A percentile compares a stretch with the other conserved stretches of the same genome.
phyloP scores from a whole-genome alignment of 2,329 filamentous ascomycete genomes.

The Colletotrichum siamense region DNA sequence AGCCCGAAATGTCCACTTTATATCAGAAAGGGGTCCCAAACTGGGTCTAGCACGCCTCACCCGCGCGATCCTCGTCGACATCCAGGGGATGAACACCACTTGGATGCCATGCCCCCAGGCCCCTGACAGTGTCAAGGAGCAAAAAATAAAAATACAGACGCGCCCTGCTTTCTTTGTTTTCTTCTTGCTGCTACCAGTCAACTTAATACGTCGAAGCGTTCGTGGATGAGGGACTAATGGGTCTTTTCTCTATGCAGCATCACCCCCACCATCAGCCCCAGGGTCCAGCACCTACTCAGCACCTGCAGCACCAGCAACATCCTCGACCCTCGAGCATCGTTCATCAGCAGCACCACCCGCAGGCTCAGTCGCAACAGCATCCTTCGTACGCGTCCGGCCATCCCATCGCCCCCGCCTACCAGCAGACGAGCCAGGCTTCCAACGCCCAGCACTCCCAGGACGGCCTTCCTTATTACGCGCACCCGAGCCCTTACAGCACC shows the following conservation, averaged over 20 bases:
- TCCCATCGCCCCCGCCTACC: constrained; percentile 71
- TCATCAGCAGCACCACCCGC: constrained; percentile 74
- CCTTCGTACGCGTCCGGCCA: constrained; percentile 73
- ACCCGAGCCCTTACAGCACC: constrained; percentile 83
- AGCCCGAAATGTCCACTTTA: constrained; percentile 22
- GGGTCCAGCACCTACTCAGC: constrained; percentile 70
- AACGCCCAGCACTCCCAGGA: constrained; percentile 71
- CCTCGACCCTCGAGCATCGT: constrained; percentile 75
- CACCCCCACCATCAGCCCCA: constrained; percentile 76
- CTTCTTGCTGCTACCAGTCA: constrained; percentile 28
- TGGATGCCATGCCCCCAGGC: constrained; percentile 40
- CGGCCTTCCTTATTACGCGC: constrained; percentile 73
- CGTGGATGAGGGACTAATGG: constrained; percentile 54
- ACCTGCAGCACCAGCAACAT: constrained; percentile 72
- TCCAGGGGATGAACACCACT: constrained; percentile 44
- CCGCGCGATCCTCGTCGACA: constrained; percentile 51
- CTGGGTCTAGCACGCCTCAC: constrained; percentile 54
- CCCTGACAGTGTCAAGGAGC: constrained; percentile 49
- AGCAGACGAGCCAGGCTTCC: constrained; percentile 66
- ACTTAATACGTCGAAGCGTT: constrained; percentile 36
- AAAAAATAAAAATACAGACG: constrained; percentile 57
- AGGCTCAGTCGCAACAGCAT: constrained; percentile 67
- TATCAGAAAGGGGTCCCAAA: constrained; percentile 27
- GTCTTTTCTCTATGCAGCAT: constrained; percentile 72
- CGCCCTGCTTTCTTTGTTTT: constrained; percentile 46